phyloP scores from a whole-genome alignment of 2,329 filamentous ascomycete species.

The Pleoardoris graminearum region DNA sequence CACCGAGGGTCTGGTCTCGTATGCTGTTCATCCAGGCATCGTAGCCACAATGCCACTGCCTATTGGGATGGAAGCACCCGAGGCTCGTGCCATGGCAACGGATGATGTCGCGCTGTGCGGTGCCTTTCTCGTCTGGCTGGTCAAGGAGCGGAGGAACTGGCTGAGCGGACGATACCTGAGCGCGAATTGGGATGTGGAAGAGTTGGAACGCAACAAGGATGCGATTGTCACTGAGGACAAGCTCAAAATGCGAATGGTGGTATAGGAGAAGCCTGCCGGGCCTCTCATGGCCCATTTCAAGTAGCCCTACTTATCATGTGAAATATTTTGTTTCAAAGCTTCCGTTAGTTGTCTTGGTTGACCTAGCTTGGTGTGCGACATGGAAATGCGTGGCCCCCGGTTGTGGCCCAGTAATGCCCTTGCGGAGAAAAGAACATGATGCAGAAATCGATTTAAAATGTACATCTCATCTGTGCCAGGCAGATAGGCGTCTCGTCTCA shows the following conservation, averaged over 20 bases:
- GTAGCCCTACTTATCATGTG: too few relatives aligned
- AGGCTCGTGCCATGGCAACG: slow-evolving; percentile 9
- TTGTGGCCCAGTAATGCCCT: too few relatives aligned
- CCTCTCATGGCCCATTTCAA: too few relatives aligned
- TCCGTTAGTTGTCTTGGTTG: too few relatives aligned
- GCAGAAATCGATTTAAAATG: too few relatives aligned
- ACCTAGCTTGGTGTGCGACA: too few relatives aligned
- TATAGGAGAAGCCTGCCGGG: too few relatives aligned
- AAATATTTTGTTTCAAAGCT: too few relatives aligned
- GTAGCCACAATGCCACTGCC: background rate
- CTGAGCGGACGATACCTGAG: slow-evolving; percentile 6
- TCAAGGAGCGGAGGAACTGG: slow-evolving; percentile 2
- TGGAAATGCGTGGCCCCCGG: too few relatives aligned
- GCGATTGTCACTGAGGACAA: background rate
- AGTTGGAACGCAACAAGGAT: background rate
- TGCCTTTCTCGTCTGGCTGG: slow-evolving; percentile 8
- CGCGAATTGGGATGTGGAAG: background rate
- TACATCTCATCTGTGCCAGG: too few relatives aligned
- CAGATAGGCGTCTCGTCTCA: too few relatives aligned
- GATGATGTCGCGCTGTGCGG: slow-evolving; percentile 11
- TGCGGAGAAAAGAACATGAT: too few relatives aligned
- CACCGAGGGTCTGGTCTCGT: background rate
- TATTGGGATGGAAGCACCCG: background rate
- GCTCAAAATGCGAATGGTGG: background rate
- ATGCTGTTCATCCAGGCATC: background rate